Evolutionary conservation across 139 green algal genomes (phyloP), one percentile per base, ranked within the genome.

Genomic region (Chlamydomonas urium): DNA sequence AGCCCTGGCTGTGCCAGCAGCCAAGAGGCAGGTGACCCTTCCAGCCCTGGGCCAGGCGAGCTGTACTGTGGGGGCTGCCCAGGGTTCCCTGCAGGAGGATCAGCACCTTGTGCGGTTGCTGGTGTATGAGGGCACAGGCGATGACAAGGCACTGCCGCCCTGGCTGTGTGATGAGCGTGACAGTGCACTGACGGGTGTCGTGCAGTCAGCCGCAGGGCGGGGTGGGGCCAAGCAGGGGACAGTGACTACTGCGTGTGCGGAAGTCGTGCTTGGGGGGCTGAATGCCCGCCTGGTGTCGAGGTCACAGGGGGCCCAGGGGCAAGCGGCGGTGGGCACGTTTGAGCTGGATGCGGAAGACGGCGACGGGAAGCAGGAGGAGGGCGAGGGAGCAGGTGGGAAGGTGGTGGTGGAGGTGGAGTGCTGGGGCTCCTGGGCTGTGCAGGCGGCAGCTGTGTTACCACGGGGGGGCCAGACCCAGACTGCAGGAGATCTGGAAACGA

Each of bases 131-230:
- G 31, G 47, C 66, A 0, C 24, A 0, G 23, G 21, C 8, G 28
- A 26, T 24, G 21, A 4, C 4, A 5, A 26, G 0, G 28, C 21
- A 6, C 21, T 21, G 23, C 73, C 80, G 3, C 80, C 80, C 0
- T 86, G 80, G 80, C 73, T 58, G 0, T 50, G 38, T 4, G 80
- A 86, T 33, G n/a, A 47, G n/a, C 29, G 48, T 1, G 80, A 86
- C 35, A 42, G 4, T 0, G 35, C 50, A 26, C 60, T 86, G n/a
- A 81, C 73, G 1, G 34, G 45, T 36, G 48, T 82, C 38, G 29
- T 82, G 62, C 26, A 31, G 48, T n/a, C 19, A 35, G 5, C 4
- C 38, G 37, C 10, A 37, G 29, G 19, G 6, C 5, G 0, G 1
- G 24, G 29, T 32, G 36, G 2, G 8, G 33, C 47, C 37, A 33